Evolutionary conservation across 441 rosid species (phyloP), one percentile per base, ranked within the genome.

Genomic region (Gossypium schwendimanii): DNA sequence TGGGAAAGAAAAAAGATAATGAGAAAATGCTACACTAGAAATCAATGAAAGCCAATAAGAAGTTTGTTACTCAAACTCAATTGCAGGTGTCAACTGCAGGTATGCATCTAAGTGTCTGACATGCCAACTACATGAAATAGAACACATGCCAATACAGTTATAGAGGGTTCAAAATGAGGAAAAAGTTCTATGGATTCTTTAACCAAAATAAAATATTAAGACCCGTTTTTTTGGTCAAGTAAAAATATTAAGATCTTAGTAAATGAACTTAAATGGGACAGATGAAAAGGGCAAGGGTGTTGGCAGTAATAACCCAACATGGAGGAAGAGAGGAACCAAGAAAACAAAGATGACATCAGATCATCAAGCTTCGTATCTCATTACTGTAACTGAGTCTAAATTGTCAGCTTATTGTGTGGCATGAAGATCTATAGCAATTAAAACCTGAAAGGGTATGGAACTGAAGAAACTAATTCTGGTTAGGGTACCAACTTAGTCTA

Each of bases 1-100:
- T 96, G 83, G 68, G 69, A 77, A 77, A 77, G 20, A 54, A 50
- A 69, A 76, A 64, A 0, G 54, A 55, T 24, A 47, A 70, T 41
- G 61, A 53, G 72, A 50, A 70, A 49, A 73, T 23, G 24, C 72
- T 20, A 33, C 44, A 41, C 54, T 23, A 64, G n/a, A 60, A 65
- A 63, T 20, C 21, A 23, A 72, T 41, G 8, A 66, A 24, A 73
- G 9, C 10, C 14, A 36, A 64, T 44, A 44, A 23, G 54, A 45
- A 1, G 20, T 45, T 14, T 23, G 70, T 21, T 63, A 15, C 6
- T 45, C 0, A 8, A 33, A 65, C 55, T 65, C 39, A 14, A 1
- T 24, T 39, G 15, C 20, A 14, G 17, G 36, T 21, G 20, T 14
- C 31, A 1, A 26, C 2, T 39, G 28, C 31, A 10, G 23, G 17